A percentile compares a stretch with the other conserved stretches of the same genome.
phyloP scores from a whole-genome alignment of 371 early-diverging fungal genomes.

The Mortierella sp. region DNA sequence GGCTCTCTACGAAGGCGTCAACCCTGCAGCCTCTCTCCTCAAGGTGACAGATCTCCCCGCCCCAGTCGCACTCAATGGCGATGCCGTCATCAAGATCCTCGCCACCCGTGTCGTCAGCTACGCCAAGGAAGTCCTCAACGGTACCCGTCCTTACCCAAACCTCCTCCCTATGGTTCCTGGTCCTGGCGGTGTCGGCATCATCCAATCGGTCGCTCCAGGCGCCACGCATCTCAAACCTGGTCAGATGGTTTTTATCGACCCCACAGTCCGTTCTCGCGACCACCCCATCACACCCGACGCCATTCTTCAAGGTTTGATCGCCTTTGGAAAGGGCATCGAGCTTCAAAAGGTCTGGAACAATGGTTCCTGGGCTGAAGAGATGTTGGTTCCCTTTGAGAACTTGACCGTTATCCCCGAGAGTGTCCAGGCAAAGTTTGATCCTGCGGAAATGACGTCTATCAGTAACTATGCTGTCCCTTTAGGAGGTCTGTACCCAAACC shows the following conservation, averaged over 20 bases:
- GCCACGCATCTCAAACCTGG: conserved; percentile 25
- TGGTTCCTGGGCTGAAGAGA: conserved; percentile 41
- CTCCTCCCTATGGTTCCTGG: conserved; percentile 47
- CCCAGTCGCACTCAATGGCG: conserved; percentile 32
- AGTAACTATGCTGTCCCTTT: conserved; percentile 29
- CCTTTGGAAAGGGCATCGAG: conserved; percentile 15
- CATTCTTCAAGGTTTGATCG: conserved; percentile 37
- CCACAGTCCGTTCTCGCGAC: conserved; percentile 47
- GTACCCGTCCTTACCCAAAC: conserved; percentile 26
- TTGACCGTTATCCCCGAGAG: conserved; percentile 32
- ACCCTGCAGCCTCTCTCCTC: conserved; percentile 16
- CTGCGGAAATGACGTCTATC: conserved; percentile 24
- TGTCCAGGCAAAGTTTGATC: conserved; percentile 17
- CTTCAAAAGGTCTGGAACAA: conserved; percentile 31
- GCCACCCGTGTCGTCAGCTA: conserved; percentile 41
- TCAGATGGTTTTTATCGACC: conserved; percentile 42
- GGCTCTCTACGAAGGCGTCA: conserved; percentile 25
- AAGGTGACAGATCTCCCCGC: conserved; percentile 19
- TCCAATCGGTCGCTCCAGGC: conserved; percentile 33
- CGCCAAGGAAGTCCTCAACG: conserved; percentile 25
- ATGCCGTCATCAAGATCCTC: conserved; percentile 40
- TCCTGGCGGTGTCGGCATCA: conserved; percentile 30
- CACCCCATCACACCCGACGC: conserved; percentile 30
- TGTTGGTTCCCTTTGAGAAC: conserved; percentile 43
- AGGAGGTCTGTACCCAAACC: conserved; percentile 33